Evolutionary conservation across 2,329 filamentous ascomycete genomes (phyloP).

Genomic region (Fusarium hainanense): DNA sequence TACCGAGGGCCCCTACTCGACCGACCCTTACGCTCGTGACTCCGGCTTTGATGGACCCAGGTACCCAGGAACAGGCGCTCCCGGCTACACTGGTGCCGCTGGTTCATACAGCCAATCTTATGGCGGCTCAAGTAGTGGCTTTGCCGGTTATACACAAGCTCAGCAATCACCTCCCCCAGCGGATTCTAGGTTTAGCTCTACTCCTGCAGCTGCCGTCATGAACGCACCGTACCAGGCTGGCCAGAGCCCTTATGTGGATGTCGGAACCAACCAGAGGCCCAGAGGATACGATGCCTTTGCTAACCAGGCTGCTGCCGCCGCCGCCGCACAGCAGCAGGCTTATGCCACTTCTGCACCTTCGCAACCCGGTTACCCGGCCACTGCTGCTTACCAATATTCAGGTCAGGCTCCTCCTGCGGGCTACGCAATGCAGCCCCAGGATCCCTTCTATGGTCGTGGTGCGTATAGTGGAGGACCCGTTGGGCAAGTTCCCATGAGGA

Average conservation of each 20-base stretch:
- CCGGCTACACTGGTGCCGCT: conserved; percentile 61
- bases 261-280: conserved; percentile 51
- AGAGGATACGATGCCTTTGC: conserved; percentile 51
- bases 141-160: conserved; percentile 48
- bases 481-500: conserved; percentile 22
- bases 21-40: conserved; percentile 55
- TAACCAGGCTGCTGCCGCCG: conserved; percentile 46
- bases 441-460: conserved; percentile 70
- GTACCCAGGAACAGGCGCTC: conserved; percentile 63
- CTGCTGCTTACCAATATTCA: conserved; percentile 50
- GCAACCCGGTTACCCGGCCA: conserved; percentile 49
- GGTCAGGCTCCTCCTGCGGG: conserved; percentile 51
- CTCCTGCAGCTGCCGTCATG: conserved; percentile 48
- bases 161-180: conserved; percentile 49
- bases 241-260: conserved; percentile 52
- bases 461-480: conserved; percentile 58
- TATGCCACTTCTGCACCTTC: conserved; percentile 50
- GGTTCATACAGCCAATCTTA: conserved; percentile 50
- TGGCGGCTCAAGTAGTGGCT: conserved; percentile 48
- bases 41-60: conserved; percentile 57
- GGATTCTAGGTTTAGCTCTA: conserved; percentile 50
- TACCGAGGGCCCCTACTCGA: conserved; percentile 52
- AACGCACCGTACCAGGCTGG: conserved; percentile 47
- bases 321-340: conserved; percentile 48
- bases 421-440: conserved; percentile 60